Evolutionary conservation across 1,139 yeast species (phyloP).

Genomic region (Debaryomyces coudertii): DNA sequence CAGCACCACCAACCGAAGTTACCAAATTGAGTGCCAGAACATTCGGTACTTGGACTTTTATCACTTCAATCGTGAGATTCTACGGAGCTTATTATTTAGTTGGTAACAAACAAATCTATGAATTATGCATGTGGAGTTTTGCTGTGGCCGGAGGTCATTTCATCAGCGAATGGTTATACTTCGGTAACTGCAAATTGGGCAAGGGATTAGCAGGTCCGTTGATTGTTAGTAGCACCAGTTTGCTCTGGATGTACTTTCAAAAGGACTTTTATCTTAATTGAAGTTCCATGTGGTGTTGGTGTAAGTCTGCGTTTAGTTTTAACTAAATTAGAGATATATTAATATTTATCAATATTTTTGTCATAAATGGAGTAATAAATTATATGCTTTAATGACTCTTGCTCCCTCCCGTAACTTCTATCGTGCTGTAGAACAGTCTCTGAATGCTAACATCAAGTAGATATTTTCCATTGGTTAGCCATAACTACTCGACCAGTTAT

Average conservation of each 20-base stretch:
- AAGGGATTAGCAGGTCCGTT: conserved; percentile 90
- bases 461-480: no score
- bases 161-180: conserved; percentile 78
- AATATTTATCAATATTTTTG: no score
- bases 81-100: conserved; percentile 81
- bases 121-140: conserved; percentile 82
- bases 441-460: no score
- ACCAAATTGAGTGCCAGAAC: conserved; percentile 88
- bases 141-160: conserved; percentile 84
- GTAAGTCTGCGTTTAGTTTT: not conserved
- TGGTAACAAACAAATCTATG: conserved; percentile 67
- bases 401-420: no score
- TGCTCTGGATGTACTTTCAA: conserved; percentile 63
- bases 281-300: not conserved
- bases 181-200: conserved; percentile 78
- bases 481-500: no score
- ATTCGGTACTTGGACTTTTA: conserved; percentile 96
- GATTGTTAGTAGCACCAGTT: conserved; percentile 58
- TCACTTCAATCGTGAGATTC: conserved; percentile 80
- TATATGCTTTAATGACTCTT: no score
- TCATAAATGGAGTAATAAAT: no score
- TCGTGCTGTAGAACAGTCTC: no score
- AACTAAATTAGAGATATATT: not conserved
- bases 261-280: conserved; percentile 47
- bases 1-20: conserved; percentile 57